Conservation (phyloP, 768 basidiomycete genomes). For the Rhizopogon sp. region DNA sequence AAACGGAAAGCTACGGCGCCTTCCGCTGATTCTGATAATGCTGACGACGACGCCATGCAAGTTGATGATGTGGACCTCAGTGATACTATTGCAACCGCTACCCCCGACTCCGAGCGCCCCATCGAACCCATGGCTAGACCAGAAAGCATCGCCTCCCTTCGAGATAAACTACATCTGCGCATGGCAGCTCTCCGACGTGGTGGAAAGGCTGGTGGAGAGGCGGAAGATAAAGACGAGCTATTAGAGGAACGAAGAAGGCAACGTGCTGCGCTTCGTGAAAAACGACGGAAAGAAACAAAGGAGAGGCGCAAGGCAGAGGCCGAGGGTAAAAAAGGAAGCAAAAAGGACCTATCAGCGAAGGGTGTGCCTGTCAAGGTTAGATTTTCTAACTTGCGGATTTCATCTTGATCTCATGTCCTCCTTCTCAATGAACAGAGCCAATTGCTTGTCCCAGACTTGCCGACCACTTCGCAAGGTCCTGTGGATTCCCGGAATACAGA, state of each 20-base stretch:
- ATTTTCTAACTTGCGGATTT: not conserved
- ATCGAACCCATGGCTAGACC: slow-evolving; percentile 61
- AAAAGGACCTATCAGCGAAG: slow-evolving; percentile 37
- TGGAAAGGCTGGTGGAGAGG: slow-evolving; percentile 34
- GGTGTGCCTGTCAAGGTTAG: slow-evolving; percentile 52
- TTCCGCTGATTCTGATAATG: slow-evolving; percentile 25
- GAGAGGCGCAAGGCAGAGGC: slow-evolving; percentile 72
- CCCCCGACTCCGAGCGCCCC: slow-evolving; percentile 13
- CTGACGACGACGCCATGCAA: slow-evolving; percentile 21
- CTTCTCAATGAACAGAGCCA: slow-evolving; percentile 43
- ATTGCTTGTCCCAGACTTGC: slow-evolving; percentile 54
- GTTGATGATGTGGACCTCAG: slow-evolving; percentile 29
- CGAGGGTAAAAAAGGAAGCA: slow-evolving; percentile 49
- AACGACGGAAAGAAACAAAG: slow-evolving; percentile 77
- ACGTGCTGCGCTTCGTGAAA: slow-evolving; percentile 79
- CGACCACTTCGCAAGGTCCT: slow-evolving; percentile 13
- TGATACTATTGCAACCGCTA: slow-evolving; percentile 10
- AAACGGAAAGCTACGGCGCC: slow-evolving; percentile 42
- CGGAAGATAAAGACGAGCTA: slow-evolving; percentile 72
- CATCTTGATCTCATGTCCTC: not conserved
- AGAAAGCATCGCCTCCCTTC: slow-evolving; percentile 58
- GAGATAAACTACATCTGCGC: slow-evolving; percentile 69
- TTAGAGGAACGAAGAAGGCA: slow-evolving; percentile 75
- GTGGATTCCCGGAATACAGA: slow-evolving; percentile 25
- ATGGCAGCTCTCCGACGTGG: slow-evolving; percentile 62